Evolutionary conservation across 495 filamentous ascomycete species (phyloP), one percentile per base, ranked within the genome.

Genomic region (Lasiosphaeria hispida): DNA sequence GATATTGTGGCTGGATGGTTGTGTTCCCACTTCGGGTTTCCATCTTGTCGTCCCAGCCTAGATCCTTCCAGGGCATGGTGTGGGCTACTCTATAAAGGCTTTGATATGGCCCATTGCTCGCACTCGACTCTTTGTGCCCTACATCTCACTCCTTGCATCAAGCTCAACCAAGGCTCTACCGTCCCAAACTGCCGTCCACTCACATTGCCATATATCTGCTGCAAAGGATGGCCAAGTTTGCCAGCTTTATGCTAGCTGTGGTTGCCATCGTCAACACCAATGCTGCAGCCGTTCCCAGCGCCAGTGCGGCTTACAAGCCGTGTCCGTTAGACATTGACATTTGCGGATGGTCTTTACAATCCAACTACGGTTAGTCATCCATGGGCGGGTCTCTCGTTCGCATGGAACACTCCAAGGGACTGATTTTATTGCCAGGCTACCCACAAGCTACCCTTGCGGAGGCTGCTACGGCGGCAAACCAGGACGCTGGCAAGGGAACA

Each of bases 281-380:
- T 7, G 37, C 15, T 30, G 19, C 44, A 48, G 44, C 18, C 8
- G 23, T 30, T 5, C 23, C 23, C 23, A 30, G 23, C 23, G 17
- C 18, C 17, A n/a, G 10, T 10, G 44, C 17, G 9, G 23, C 33
- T 10, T 30, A 35, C 10, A 41, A 44, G 30, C 56, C 56, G 9
- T 59, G 56, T 14, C 38, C 40, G 0, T 6, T 45, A 10, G 48
- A 59, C 35, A 37, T 19, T 15, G 56, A 59, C 48, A 59, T 59
- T 13, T 59, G 56, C 11, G 56, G 56, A 33, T 59, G 56, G 56
- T 48, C 48, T 7, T 40, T 59, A 15, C 56, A 59, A 39, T 38
- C 53, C 23, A 35, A 43, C 48, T 59, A 57, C 33, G 56, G 56
- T 59, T 36, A 11, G 56, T 23, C 11, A 37, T n/a, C n/a, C 14